A percentile compares a stretch with the other conserved stretches of the same genome.
These are phyloP conservation scores for Pseudisothecium myosuroides DNA, from an alignment of 225 moss, liverwort and hornwort species.

Conservation along the genomic window DNA sequence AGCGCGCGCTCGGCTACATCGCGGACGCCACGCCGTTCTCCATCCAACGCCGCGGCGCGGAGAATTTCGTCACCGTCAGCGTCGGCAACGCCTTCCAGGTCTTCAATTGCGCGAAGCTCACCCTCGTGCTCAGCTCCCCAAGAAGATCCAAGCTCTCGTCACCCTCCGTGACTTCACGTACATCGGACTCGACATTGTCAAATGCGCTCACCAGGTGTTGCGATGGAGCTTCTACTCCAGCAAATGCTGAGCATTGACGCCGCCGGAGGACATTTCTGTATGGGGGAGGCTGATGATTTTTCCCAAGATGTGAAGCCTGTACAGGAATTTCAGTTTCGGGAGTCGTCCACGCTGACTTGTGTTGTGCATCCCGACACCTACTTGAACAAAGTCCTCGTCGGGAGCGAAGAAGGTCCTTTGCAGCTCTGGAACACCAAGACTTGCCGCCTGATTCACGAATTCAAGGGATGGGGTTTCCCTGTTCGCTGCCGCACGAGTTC, in stretches of 20 bases:
- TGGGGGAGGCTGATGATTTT: constrained; percentile 41
- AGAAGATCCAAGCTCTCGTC: constrained; percentile 69
- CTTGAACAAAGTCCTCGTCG: constrained; percentile 84
- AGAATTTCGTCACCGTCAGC: constrained; percentile 84
- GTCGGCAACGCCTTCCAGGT: constrained; percentile 95
- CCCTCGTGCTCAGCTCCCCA: constrained; percentile 64
- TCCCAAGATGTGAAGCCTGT: constrained; percentile 28
- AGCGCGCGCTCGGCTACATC: constrained; percentile 82
- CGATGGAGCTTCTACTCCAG: constrained; percentile 57
- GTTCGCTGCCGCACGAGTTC: constrained; percentile 63
- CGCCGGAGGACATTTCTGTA: constrained; percentile 46
- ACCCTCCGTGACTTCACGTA: constrained; percentile 76
- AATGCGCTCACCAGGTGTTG: constrained; percentile 66
- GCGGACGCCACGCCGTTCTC: constrained; percentile 65
- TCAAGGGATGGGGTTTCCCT: constrained; percentile 74
- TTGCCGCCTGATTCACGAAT: constrained; percentile 58
- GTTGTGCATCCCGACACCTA: constrained; percentile 97
- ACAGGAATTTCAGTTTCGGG: constrained; percentile 62
- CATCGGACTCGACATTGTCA: constrained; percentile 64
- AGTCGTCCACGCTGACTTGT: constrained; percentile 84
- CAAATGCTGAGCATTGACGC: constrained; percentile 69
- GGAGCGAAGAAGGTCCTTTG: constrained; percentile 78
- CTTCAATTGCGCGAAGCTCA: constrained; percentile 85
- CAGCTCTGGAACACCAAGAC: constrained; percentile 90
- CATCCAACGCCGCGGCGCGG: constrained; percentile 63